Evolutionary conservation across 345 rosid species (phyloP).

Genomic region (Cardiospermum halicacabum): DNA sequence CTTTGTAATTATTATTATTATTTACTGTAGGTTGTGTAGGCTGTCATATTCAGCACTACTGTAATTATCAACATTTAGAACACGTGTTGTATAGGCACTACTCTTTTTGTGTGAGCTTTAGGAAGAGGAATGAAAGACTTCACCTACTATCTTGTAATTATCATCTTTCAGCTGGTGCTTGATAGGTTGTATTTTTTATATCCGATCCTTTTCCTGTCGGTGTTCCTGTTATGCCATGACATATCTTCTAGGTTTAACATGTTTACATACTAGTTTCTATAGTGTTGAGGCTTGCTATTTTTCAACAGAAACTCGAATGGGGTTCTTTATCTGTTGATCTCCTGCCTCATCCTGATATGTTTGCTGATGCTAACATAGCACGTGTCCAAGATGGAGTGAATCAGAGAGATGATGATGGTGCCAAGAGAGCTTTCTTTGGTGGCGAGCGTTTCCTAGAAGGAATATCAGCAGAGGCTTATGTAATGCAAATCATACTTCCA

Average conservation of each 20-base stretch:
- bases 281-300: slow-evolving; percentile 25
- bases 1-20: no score
- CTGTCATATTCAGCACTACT: no score
- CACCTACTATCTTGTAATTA: background rate
- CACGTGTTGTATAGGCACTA: no score
- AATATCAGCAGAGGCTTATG: slow-evolving; percentile 94
- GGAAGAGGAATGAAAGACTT: background rate
- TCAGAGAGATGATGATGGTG: slow-evolving; percentile 96
- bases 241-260: background rate
- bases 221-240: background rate
- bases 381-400: slow-evolving; percentile 51
- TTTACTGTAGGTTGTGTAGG: no score
- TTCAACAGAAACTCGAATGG: slow-evolving; percentile 94
- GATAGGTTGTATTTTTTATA: background rate
- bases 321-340: slow-evolving; percentile 95
- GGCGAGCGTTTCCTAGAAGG: slow-evolving; percentile 98
- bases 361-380: slow-evolving; percentile 81
- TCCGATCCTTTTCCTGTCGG: background rate
- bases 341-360: slow-evolving; percentile 99
- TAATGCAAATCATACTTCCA: slow-evolving; percentile 33
- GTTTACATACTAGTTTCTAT: slow-evolving; percentile 12
- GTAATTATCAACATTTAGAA: no score
- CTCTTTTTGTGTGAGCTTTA: background rate
- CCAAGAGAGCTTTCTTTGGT: slow-evolving; percentile 97
- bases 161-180: background rate